Evolutionary conservation across 2,329 filamentous ascomycete genomes (phyloP).

Genomic region (Arthrobotrys iridis): DNA sequence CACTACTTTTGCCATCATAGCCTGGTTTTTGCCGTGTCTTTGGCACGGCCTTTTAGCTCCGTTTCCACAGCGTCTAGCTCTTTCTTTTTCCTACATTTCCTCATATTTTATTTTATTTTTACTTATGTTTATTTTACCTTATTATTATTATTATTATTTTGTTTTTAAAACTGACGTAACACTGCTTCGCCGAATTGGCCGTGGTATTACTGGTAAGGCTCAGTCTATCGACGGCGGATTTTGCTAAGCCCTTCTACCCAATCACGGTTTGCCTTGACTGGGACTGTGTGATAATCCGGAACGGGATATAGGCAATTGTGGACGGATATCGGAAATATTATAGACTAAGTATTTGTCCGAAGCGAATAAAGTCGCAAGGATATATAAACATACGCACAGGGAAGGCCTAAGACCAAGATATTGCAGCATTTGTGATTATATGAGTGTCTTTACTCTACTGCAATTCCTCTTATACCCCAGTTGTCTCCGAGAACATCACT

Average conservation of each 20-base stretch:
- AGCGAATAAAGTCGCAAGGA: background rate
- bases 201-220: background rate
- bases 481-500: background rate
- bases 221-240: constrained; percentile 14
- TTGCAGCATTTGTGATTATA: no score
- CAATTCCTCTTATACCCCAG: background rate
- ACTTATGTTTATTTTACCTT: background rate
- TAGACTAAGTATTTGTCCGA: constrained; percentile 4
- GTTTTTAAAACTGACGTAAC: constrained; percentile 18
- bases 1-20: background rate
- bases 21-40: constrained; percentile 1
- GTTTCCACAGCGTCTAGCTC: constrained; percentile 11
- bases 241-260: constrained; percentile 7
- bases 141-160: no score
- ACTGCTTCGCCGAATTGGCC: background rate
- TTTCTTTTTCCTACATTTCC: constrained; percentile 9
- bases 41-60: constrained; percentile 13
- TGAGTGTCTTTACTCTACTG: background rate
- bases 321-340: constrained; percentile 19
- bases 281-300: constrained; percentile 1
- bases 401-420: background rate
- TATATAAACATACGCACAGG: background rate
- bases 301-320: background rate
- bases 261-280: constrained; percentile 6
- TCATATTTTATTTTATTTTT: background rate